A percentile compares a stretch with the other conserved stretches of the same genome.
phyloP scores from a whole-genome alignment of 2,329 filamentous ascomycete genomes.

The Colletotrichum sansevieriae region DNA sequence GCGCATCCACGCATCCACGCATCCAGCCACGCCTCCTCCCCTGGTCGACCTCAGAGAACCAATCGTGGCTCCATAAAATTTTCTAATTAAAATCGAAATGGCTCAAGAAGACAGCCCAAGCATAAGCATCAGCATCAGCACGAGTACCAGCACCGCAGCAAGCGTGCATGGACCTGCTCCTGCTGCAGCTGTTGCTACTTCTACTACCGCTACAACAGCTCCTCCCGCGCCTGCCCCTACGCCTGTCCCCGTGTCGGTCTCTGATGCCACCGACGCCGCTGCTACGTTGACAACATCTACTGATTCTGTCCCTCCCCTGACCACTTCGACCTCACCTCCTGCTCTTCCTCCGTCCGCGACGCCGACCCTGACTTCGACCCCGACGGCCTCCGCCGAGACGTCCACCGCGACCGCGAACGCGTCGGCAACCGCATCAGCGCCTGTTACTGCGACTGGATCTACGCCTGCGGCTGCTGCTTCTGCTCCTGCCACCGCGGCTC shows the following conservation, averaged over 20 bases:
- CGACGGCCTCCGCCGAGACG: constrained; percentile 28
- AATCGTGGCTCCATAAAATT: constrained; percentile 56
- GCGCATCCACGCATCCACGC: constrained; percentile 43
- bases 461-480: constrained; percentile 14
- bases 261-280: constrained; percentile 38
- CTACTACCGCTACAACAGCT: constrained; percentile 6
- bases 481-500: constrained; percentile 8
- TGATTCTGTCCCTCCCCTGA: constrained; percentile 38
- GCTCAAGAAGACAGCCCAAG: constrained; percentile 48
- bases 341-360: constrained; percentile 25
- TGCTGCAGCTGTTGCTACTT: constrained; percentile 14
- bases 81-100: constrained; percentile 57
- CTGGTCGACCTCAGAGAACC: constrained; percentile 48
- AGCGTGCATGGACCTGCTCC: constrained; percentile 35
- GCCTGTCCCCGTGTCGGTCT: constrained; percentile 19
- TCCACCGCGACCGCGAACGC: constrained; percentile 23
- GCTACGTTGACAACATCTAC: constrained; percentile 37
- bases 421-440: constrained; percentile 7
- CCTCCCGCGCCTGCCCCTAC: constrained; percentile 20
- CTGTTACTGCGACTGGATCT: constrained; percentile 1
- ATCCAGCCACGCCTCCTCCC: constrained; percentile 44
- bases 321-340: constrained; percentile 30
- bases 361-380: constrained; percentile 27
- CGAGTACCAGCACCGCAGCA: constrained; percentile 36
- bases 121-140: constrained; percentile 41